Evolutionary conservation across 805 yeast genomes (phyloP), one percentile per base, ranked within the genome.

Genomic region (Barnettozyma pratensis): DNA sequence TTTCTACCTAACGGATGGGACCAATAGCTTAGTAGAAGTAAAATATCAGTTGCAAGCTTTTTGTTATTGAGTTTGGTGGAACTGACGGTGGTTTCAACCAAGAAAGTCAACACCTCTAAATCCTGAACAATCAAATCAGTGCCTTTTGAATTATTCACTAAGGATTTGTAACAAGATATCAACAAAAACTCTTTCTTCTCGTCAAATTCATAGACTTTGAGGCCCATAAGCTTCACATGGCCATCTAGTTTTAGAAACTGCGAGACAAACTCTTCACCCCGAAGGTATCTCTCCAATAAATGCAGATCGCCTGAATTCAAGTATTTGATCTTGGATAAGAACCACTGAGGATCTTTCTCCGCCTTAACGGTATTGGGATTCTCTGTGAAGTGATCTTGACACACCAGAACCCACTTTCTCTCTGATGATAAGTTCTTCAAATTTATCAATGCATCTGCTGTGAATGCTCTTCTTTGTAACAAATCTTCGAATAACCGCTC

Each of bases 11-110:
- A 42, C 3, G 68, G 67, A 1, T 53, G 51, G 14, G 56, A 49
- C 58, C 64, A 61, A 42, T 59, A 55, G 31, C 60, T 48, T 47
- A 62, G 37, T 41, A 54, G 41, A 1, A 72, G 63, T 28, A 83
- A 61, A 29, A 83, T 64, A 39, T 81, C 85, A 0, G 83, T 76
- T 1, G 78, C 76, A 7, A 79, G 63, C 47, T 71, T 77, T 53
- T 82, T 70, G 4, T 85, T 81, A 10, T 71, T 59, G 6, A 79
- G 59, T 45, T 81, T 66, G 1, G 80, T 74, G 4, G 85, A 74
- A 9, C 72, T 55, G n/a, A 81, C 60, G 8, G 58, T 42, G 3
- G 78, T 70, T 1, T 77, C 74, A 0, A 77, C 63, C 4, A 79
- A 68, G 14, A 76, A 74, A 2, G 48, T 41, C 1, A 63, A 46